Base-by-base conservation (phyloP, 2,329 filamentous ascomycete species). In the Pseudogymnoascus sp. region DNA sequence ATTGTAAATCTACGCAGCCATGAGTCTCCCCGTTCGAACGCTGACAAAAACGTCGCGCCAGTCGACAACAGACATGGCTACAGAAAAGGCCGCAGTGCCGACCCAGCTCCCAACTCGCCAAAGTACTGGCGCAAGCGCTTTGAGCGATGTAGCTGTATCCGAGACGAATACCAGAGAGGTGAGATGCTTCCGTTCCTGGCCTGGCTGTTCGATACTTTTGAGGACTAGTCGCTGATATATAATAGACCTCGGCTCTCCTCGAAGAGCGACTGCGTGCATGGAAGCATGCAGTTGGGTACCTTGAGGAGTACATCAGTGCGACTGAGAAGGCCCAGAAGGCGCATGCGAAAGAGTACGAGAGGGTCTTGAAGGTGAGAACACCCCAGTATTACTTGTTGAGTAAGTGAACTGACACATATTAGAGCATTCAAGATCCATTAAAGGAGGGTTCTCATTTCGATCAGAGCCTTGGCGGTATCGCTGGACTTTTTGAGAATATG, bases 321-420 rank as follows among this genome's bases (percentile, higher is more conserved):
- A 89, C 91, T 3, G 91, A 96, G 73, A 96, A 92, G 79, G 79
- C 90, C 61, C 87, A 96, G 71, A 87, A 85, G 70, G 81, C 83
- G 9, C 88, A 96, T 67, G 85, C 90, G 59, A 97, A 96, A 77
- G 92, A 97, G 73, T 96, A 96, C 70, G 92, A 97, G 77, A 92
- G 89, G 75, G 86, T 94, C 8, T 76, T 97, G 69, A 99, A 97
- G 85, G 86, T 85, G 59, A 23, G 71, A 64, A 23, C 21, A 23
- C 8, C 15, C n/a, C n/a, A 13, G 9, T 13, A 35, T 18, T 19
- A 34, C 35, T 15, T 8, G 28, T 33, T 6, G 15, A 18, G 23
- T 39, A 19, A 58, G 26, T 13, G 56, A 59, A 10, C 57, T 62
- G 26, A 68, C 58, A 21, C n/a, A n/a, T 4, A 8, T 26, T 58